Evolutionary conservation across 352 stramenopile genomes (phyloP).

Genomic region (Globisporangium recalcitrans): DNA sequence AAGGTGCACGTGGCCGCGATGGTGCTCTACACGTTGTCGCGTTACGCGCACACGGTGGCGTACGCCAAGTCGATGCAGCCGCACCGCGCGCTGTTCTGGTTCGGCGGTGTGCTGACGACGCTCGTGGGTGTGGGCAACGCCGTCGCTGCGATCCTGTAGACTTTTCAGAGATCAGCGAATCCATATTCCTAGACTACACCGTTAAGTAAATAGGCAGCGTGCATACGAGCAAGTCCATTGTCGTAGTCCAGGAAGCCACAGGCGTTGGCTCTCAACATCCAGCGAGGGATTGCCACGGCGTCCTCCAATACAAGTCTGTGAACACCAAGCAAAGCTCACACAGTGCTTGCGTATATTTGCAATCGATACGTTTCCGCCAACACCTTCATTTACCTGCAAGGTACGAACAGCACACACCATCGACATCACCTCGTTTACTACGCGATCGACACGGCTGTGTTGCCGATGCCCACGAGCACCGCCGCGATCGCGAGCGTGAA

Average conservation of each 20-base stretch:
- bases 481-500: slow-evolving; percentile 29
- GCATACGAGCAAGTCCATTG: too few species aligned
- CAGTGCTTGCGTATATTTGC: too few species aligned
- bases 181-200: too few species aligned
- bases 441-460: neutral
- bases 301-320: too few species aligned
- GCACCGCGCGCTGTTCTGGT: slow-evolving; percentile 27
- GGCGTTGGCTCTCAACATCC: too few species aligned
- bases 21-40: slow-evolving; percentile 28
- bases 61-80: slow-evolving; percentile 34
- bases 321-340: too few species aligned
- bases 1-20: slow-evolving; percentile 33
- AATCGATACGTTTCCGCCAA: neutral
- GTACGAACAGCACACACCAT: too few species aligned
- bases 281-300: too few species aligned
- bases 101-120: slow-evolving; percentile 19
- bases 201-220: too few species aligned
- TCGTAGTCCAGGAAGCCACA: too few species aligned
- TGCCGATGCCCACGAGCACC: slow-evolving; percentile 6
- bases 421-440: neutral
- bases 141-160: slow-evolving; percentile 8
- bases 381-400: neutral
- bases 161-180: too few species aligned
- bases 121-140: slow-evolving; percentile 20
- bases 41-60: slow-evolving; percentile 34